A percentile compares a stretch with the other conserved stretches of the same genome.
Conservation (phyloP, 345 rosid genomes). For the Salix suchowensis region DNA sequence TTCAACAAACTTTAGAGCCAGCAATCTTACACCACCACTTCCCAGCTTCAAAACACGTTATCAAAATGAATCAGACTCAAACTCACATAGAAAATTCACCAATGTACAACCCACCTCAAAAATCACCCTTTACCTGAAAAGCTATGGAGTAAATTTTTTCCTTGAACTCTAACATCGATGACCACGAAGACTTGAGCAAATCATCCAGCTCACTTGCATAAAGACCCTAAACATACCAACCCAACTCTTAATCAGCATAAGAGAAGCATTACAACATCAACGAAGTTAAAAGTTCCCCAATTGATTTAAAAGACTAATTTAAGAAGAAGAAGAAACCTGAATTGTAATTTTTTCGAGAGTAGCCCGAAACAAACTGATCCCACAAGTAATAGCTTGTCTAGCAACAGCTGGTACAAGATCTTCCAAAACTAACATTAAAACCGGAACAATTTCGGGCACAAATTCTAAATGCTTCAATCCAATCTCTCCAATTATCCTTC, state of each 20-base stretch:
- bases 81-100: slow-evolving; percentile 7
- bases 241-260: background rate
- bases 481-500: slow-evolving; percentile 78
- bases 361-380: slow-evolving; percentile 53
- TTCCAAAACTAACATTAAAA: slow-evolving; percentile 57
- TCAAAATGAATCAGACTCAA: slow-evolving; percentile 27
- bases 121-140: slow-evolving; percentile 51
- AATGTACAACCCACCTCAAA: slow-evolving; percentile 7
- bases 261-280: background rate
- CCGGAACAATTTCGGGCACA: slow-evolving; percentile 69
- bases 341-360: slow-evolving; percentile 58
- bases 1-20: slow-evolving; percentile 83
- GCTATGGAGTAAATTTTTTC: slow-evolving; percentile 71
- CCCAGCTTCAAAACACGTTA: slow-evolving; percentile 51
- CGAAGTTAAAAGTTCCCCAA: background rate
- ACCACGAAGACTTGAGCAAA: slow-evolving; percentile 69
- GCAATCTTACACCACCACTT: slow-evolving; percentile 68
- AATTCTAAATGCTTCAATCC: slow-evolving; percentile 68
- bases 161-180: slow-evolving; percentile 75
- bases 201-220: slow-evolving; percentile 61
- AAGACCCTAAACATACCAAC: slow-evolving; percentile 52
- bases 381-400: slow-evolving; percentile 73
- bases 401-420: slow-evolving; percentile 86
- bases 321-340: slow-evolving; percentile 43
- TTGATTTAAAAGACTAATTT: background rate